Conservation (phyloP, 495 filamentous ascomycete genomes). For the Aspergillus bertholletiae region DNA sequence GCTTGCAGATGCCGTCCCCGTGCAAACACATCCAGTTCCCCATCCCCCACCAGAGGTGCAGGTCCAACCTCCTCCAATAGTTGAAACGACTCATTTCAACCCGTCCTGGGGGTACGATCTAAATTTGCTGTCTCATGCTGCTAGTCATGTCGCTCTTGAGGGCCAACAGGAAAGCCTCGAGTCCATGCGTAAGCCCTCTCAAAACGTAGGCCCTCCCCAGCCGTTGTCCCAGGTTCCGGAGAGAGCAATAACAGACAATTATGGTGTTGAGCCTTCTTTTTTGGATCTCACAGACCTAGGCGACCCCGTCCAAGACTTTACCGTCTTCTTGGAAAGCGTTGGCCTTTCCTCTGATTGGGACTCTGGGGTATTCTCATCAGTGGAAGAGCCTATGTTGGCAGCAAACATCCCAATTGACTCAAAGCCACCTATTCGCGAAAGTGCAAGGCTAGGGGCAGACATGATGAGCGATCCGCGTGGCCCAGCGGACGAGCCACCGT, state of each 20-base stretch:
- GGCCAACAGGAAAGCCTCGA: constrained; percentile 45
- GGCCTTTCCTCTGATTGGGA: constrained; percentile 51
- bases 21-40: constrained; percentile 36
- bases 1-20: constrained; percentile 41
- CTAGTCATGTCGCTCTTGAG: constrained; percentile 48
- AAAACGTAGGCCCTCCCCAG: constrained; percentile 27
- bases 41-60: constrained; percentile 37
- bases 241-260: constrained; percentile 42
- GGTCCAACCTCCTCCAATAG: constrained; percentile 38
- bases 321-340: constrained; percentile 47
- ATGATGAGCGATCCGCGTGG: constrained; percentile 35
- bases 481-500: constrained; percentile 38
- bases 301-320: constrained; percentile 49
- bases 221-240: constrained; percentile 32
- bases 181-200: constrained; percentile 39
- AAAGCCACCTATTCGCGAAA: constrained; percentile 32
- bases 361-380: constrained; percentile 44
- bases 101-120: constrained; percentile 50
- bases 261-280: constrained; percentile 46
- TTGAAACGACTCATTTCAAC: constrained; percentile 46
- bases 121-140: constrained; percentile 47
- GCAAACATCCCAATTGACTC: constrained; percentile 37
- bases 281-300: constrained; percentile 45
- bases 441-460: constrained; percentile 34
- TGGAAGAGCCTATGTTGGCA: constrained; percentile 42